Evolutionary conservation across 768 basidiomycete genomes (phyloP).

Genomic region (Phanerodontia chrysosporium): DNA sequence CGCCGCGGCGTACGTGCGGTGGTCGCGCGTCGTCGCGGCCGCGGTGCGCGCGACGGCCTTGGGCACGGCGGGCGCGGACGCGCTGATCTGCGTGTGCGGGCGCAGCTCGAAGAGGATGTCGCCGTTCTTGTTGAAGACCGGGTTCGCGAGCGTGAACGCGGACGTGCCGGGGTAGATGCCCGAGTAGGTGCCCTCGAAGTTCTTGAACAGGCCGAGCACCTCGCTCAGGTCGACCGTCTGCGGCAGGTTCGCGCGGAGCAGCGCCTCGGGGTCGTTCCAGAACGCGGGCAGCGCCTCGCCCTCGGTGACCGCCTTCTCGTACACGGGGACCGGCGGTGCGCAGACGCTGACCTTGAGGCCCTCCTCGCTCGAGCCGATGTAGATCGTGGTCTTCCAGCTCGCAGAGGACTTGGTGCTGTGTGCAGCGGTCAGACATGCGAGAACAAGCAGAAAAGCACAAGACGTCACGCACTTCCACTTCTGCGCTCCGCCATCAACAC

Average conservation of each 20-base stretch:
- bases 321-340: constrained; percentile 8
- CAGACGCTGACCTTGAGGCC: constrained; percentile 19
- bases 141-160: constrained; percentile 26
- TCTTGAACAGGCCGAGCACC: constrained; percentile 20
- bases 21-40: neutral
- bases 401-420: constrained; percentile 21
- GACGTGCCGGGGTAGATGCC: constrained; percentile 20
- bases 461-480: constrained; percentile 14
- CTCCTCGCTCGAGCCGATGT: constrained; percentile 15
- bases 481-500: constrained; percentile 14
- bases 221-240: constrained; percentile 20
- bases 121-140: constrained; percentile 27
- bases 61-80: constrained; percentile 1
- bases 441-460: neutral
- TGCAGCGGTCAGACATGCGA: neutral
- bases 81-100: constrained; percentile 9
- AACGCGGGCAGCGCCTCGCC: constrained; percentile 6
- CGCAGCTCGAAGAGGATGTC: constrained; percentile 28
- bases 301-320: constrained; percentile 1
- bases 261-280: constrained; percentile 17
- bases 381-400: constrained; percentile 21
- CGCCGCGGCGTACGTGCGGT: neutral
- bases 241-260: constrained; percentile 21
- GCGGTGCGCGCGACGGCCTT: neutral
- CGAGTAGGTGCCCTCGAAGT: constrained; percentile 27